Base-by-base conservation (phyloP, 2,329 filamentous ascomycete species). In the Sporothrix euskadiensis region DNA sequence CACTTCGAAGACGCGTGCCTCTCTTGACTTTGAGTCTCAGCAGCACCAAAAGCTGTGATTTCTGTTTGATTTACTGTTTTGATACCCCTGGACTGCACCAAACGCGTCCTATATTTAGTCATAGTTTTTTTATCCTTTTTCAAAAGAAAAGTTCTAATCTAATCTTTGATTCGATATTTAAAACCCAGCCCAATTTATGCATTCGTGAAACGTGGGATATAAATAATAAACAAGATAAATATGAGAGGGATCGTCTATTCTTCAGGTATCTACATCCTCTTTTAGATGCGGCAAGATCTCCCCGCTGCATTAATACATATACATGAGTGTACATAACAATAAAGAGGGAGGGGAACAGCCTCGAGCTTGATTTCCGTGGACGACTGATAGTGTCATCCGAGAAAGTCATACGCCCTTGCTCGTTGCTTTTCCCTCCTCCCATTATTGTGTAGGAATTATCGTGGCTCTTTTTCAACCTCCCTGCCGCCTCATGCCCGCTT, bases 251-350 rank as follows among this genome's bases (percentile, higher is more conserved):
- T 56, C 47, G 66, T 69, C 47, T 69, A 35, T 68, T 26, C 16
- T 39, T 54, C 30, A 69, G 47, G 47, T 56, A 69, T 69, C 66
- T 69, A 56, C 66, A 69, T 35, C 30, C 47, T 69, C 47, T 69
- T 69, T 52, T 26, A 41, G 35, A 19, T 35, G 47, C 30, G 10
- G 19, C 19, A 69, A 35, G 26, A 39, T 54, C 2, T 6, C 10
- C 39, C 32, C 7, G 22, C 69, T 35, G 54, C 22, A 61, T 35
- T 70, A 71, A 49, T 59, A 49, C 54, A 71, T 71, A 52, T 71
- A 71, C 57, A 54, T 65, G 69, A 61, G 69, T 59, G 54, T 61
- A 61, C 69, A 71, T 30, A 54, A 26, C 39, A 63, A 26, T 9
- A 22, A n/a, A 39, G 19, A 22, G 16, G 44, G 35, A 57, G 32